A percentile compares a stretch with the other conserved stretches of the same genome.
Conservation (phyloP, 352 stramenopile species). For the Phytopythium helicoides region DNA sequence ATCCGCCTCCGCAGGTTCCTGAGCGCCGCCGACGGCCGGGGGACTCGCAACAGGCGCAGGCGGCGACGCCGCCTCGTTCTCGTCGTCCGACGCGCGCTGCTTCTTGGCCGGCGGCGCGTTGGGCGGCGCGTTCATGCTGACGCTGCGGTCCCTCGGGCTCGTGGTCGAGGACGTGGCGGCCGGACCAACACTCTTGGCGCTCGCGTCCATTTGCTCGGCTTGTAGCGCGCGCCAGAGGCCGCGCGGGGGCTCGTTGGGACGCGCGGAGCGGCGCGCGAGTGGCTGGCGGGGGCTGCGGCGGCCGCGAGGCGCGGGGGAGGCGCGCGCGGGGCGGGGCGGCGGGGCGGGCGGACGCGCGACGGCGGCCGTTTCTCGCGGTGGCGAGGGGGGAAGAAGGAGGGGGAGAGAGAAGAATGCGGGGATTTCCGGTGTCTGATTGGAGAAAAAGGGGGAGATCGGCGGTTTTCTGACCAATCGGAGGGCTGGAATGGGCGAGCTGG, state of each 20-base stretch:
- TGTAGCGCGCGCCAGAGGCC: neutral
- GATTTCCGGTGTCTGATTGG: no score
- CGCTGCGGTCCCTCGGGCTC: slow-evolving; percentile 52
- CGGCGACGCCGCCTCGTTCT: slow-evolving; percentile 45
- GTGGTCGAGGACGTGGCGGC: slow-evolving; percentile 10
- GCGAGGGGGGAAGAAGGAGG: no score
- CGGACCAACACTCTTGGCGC: slow-evolving; percentile 10
- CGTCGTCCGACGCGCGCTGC: slow-evolving; percentile 74
- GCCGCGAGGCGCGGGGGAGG: neutral
- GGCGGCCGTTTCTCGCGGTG: no score
- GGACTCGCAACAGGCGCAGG: neutral
- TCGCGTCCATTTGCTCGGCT: neutral
- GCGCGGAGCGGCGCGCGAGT: neutral
- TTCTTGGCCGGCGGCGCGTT: slow-evolving; percentile 73
- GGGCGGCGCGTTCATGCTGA: slow-evolving; percentile 63
- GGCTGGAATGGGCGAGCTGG: no score
- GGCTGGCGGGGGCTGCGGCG: neutral
- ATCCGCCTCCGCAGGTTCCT: slow-evolving; percentile 2
- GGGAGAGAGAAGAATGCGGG: no score
- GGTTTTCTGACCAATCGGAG: no score
- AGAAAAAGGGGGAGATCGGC: no score
- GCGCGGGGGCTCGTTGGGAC: neutral
- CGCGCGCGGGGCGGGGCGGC: no score
- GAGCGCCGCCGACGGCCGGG: slow-evolving; percentile 6
- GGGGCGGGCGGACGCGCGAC: no score